Conservation (phyloP, 2,329 filamentous ascomycete species). For the Chalaropsis ovoidea region DNA sequence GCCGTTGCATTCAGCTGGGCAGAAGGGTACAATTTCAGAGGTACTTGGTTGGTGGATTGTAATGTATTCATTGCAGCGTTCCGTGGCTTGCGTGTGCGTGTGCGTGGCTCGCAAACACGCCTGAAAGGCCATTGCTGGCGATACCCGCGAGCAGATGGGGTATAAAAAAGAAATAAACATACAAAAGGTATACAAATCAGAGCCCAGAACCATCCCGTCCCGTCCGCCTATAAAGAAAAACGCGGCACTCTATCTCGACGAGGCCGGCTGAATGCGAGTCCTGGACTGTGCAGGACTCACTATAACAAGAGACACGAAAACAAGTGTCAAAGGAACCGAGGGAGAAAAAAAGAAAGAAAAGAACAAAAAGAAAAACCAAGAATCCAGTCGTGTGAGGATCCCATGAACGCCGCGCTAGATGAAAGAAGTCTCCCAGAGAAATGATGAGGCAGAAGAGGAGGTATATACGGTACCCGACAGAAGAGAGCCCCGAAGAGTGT, state of each 20-base stretch:
- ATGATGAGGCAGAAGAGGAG: too few species aligned
- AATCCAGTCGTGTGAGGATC: background rate
- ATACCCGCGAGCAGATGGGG: background rate
- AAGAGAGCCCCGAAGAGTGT: too few species aligned
- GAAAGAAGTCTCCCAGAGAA: background rate
- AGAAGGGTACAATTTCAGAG: background rate
- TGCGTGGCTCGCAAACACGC: background rate
- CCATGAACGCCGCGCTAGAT: background rate
- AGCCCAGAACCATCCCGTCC: background rate
- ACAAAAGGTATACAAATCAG: slow-evolving; percentile 9
- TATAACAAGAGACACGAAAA: background rate
- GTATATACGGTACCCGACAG: too few species aligned
- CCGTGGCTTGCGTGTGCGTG: background rate
- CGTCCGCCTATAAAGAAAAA: background rate
- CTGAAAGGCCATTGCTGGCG: background rate
- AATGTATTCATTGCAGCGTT: background rate
- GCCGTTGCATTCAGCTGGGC: background rate
- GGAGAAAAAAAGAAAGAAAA: background rate
- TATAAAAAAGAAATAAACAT: slow-evolving; percentile 10
- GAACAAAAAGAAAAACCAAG: background rate
- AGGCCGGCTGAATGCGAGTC: background rate
- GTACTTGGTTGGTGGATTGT: background rate
- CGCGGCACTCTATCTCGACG: background rate
- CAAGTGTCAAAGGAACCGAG: background rate
- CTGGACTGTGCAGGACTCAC: background rate